phyloP scores from a whole-genome alignment of 495 filamentous ascomycete genomes.

The Glutinoglossum americanum region DNA sequence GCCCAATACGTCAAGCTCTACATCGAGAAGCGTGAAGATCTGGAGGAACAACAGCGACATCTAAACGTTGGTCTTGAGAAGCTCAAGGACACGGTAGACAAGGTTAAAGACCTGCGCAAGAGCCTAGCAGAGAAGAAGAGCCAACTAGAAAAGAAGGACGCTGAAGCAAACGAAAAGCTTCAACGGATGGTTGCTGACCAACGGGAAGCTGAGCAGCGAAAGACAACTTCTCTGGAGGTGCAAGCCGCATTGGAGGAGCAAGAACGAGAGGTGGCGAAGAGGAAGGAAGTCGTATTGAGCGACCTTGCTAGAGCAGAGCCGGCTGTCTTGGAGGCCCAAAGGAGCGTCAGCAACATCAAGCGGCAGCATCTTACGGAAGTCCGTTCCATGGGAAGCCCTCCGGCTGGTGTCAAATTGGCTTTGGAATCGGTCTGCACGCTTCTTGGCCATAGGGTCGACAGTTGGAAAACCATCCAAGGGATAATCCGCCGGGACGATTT shows the following conservation, averaged over 20 bases:
- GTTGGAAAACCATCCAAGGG: constrained; percentile 76
- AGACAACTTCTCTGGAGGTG: constrained; percentile 68
- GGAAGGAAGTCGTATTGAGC: constrained; percentile 63
- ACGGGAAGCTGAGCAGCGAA: constrained; percentile 81
- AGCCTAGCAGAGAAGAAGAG: constrained; percentile 86
- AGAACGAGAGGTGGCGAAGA: constrained; percentile 65
- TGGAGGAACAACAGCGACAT: constrained; percentile 96
- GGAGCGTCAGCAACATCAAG: constrained; percentile 95
- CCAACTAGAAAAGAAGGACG: constrained; percentile 81
- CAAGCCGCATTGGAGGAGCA: constrained; percentile 72
- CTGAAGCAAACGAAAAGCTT: constrained; percentile 89
- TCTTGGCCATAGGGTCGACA: constrained; percentile 71
- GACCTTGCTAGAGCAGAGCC: constrained; percentile 87
- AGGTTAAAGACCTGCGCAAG: constrained; percentile 73
- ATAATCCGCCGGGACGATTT: constrained; percentile 86
- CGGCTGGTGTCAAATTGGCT: constrained; percentile 71
- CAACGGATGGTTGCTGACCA: constrained; percentile 95
- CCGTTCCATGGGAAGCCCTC: constrained; percentile 83
- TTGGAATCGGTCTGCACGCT: constrained; percentile 89
- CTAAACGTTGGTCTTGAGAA: constrained; percentile 96
- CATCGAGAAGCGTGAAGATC: constrained; percentile 93
- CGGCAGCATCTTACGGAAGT: constrained; percentile 92
- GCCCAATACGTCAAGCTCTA: constrained; percentile 94
- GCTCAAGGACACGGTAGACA: constrained; percentile 91
- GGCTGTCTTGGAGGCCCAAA: constrained; percentile 77